These are phyloP conservation scores for Rheum nobile DNA, from an alignment of 148 eudicot species.

Conservation along the genomic window DNA sequence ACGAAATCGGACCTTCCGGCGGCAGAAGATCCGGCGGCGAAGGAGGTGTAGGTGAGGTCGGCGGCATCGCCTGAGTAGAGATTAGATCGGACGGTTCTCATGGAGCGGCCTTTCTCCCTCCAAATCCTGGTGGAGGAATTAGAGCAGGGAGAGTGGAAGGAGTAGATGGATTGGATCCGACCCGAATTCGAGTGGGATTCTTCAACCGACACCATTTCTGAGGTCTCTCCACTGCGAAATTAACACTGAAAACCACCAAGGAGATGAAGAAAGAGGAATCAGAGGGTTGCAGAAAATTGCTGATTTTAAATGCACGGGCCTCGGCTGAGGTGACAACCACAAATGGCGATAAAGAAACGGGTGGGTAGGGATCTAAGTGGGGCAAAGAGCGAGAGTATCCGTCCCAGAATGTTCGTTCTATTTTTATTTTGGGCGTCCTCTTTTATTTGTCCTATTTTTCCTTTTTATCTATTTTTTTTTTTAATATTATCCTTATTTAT, in stretches of 20 bases:
- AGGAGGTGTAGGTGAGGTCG: background rate
- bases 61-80: slow-evolving; percentile 27
- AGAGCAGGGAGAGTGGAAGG: slow-evolving; percentile 44
- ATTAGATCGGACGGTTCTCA: slow-evolving; percentile 75
- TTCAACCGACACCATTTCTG: background rate
- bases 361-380: too few species aligned
- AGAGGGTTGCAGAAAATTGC: too few species aligned
- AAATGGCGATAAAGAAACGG: background rate
- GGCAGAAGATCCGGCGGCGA: slow-evolving; percentile 4
- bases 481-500: too few species aligned
- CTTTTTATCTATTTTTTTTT: too few species aligned
- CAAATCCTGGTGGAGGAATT: slow-evolving; percentile 29
- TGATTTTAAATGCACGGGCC: background rate
- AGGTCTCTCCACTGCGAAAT: background rate
- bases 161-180: slow-evolving; percentile 22
- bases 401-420: too few species aligned
- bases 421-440: too few species aligned
- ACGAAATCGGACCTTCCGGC: slow-evolving; percentile 1
- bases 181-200: slow-evolving; percentile 2
- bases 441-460: too few species aligned
- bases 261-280: background rate
- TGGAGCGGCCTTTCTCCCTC: slow-evolving; percentile 62
- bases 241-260: background rate
- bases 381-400: too few species aligned
- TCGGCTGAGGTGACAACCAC: background rate